These are phyloP conservation scores for Sporothrix pseudoabietina DNA, from an alignment of 2,329 filamentous ascomycete species.

Conservation along the genomic window DNA sequence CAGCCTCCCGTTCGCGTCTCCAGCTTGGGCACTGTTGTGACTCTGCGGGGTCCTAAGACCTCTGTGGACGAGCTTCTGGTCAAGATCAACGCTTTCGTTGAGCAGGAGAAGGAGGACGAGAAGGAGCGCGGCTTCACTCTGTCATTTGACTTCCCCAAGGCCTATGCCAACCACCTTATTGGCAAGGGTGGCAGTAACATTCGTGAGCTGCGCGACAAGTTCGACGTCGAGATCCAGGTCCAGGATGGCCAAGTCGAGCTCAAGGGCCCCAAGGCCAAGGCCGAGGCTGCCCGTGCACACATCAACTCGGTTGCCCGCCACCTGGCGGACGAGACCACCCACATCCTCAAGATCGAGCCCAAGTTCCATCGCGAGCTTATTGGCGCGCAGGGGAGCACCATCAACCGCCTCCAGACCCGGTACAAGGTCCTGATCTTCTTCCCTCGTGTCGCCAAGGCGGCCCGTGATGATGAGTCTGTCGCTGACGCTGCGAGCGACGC, in stretches of 20 bases:
- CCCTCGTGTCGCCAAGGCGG: constrained; percentile 67
- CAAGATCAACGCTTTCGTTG: constrained; percentile 77
- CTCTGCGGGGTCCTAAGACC: constrained; percentile 74
- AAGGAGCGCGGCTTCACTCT: constrained; percentile 87
- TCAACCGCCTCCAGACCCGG: constrained; percentile 87
- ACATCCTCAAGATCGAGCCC: constrained; percentile 85
- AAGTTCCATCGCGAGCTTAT: constrained; percentile 95
- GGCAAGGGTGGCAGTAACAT: constrained; percentile 69
- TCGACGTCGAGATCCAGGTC: constrained; percentile 78
- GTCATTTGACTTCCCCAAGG: constrained; percentile 90
- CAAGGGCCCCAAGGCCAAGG: constrained; percentile 93
- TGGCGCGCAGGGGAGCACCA: constrained; percentile 80
- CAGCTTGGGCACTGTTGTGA: constrained; percentile 62
- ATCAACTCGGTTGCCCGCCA: constrained; percentile 78
- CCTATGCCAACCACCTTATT: constrained; percentile 84
- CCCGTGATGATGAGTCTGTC: constrained; percentile 69
- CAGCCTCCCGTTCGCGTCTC: constrained; percentile 64
- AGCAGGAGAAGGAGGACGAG: constrained; percentile 88
- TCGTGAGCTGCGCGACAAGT: constrained; percentile 65
- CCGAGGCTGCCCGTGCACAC: constrained; percentile 79
- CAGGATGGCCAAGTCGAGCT: constrained; percentile 93
- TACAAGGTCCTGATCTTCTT: constrained; percentile 97
- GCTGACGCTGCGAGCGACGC: constrained; percentile 70
- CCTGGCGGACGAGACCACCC: constrained; percentile 86
- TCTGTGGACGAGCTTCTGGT: constrained; percentile 70